A percentile compares a stretch with the other conserved stretches of the same genome.
Evolutionary conservation across 1,139 yeast genomes (phyloP).

Genomic region (Scheffersomyces lignicola): DNA sequence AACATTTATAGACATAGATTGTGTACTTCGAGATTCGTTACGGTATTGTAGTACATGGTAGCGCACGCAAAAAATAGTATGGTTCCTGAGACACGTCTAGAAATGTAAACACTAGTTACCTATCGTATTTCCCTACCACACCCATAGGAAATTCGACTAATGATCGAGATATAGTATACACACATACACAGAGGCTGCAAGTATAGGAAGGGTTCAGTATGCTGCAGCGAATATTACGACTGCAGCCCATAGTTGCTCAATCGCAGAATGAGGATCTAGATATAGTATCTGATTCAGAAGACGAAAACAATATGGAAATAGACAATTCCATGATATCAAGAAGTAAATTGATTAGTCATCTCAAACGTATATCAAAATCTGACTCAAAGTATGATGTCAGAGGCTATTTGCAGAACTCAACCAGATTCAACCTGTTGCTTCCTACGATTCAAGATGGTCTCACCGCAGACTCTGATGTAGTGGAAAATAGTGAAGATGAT

Average conservation of each 20-base stretch:
- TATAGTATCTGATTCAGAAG: conserved; percentile 20
- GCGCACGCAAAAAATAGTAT: too few relatives aligned
- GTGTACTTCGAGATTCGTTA: too few relatives aligned
- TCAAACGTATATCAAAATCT: conserved; percentile 10
- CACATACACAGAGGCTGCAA: too few relatives aligned
- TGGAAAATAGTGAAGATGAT: conserved; percentile 5
- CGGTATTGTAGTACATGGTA: too few relatives aligned
- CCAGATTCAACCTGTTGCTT: not conserved
- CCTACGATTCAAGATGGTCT: not conserved
- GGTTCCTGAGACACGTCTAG: too few relatives aligned
- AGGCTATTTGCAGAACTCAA: not conserved
- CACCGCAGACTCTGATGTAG: conserved; percentile 1
- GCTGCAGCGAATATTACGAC: not conserved
- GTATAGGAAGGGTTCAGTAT: too few relatives aligned
- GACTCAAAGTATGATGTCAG: too few relatives aligned
- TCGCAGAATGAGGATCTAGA: conserved; percentile 9
- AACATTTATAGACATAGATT: too few relatives aligned
- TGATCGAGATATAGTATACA: too few relatives aligned
- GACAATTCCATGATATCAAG: conserved; percentile 7
- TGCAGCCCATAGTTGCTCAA: not conserved
- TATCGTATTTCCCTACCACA: too few relatives aligned
- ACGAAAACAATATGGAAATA: conserved; percentile 10
- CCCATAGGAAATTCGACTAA: too few relatives aligned
- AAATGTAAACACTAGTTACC: too few relatives aligned
- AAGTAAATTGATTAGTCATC: conserved; percentile 4